Evolutionary conservation across 2,329 filamentous ascomycete genomes (phyloP).

Genomic region (Aspergillus melleus): DNA sequence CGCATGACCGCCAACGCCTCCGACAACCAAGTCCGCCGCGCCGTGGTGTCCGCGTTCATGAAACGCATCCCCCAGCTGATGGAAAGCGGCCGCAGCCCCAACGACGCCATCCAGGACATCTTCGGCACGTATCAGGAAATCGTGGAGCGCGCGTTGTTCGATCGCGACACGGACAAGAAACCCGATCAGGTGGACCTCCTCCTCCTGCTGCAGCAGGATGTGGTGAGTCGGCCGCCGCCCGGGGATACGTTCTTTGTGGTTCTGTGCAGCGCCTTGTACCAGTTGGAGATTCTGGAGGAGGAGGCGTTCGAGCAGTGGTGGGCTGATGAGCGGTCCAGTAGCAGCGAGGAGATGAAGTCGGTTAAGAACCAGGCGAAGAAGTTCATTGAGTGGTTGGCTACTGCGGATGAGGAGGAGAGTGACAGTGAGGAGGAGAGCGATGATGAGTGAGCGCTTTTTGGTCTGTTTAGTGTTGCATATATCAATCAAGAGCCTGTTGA

Average conservation of each 20-base stretch:
- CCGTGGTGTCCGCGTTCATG: slow-evolving; percentile 81
- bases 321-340: slow-evolving; percentile 69
- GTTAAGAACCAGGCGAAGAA: slow-evolving; percentile 73
- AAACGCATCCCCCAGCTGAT: slow-evolving; percentile 74
- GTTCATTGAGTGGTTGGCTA: slow-evolving; percentile 81
- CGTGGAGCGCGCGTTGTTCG: slow-evolving; percentile 60
- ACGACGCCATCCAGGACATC: slow-evolving; percentile 64
- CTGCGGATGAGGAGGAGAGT: slow-evolving; percentile 70
- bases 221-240: slow-evolving; percentile 64
- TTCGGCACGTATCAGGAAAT: slow-evolving; percentile 65
- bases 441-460: background rate
- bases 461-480: background rate
- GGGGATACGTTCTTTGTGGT: slow-evolving; percentile 71
- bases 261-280: slow-evolving; percentile 80
- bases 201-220: slow-evolving; percentile 76
- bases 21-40: slow-evolving; percentile 81
- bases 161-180: slow-evolving; percentile 53
- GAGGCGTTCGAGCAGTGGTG: slow-evolving; percentile 90
- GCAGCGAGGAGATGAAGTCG: slow-evolving; percentile 66
- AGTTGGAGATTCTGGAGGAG: slow-evolving; percentile 81
- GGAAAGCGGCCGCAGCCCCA: slow-evolving; percentile 57
- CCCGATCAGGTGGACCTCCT: slow-evolving; percentile 83
- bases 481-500: background rate
- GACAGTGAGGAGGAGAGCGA: slow-evolving; percentile 35
- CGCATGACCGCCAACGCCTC: slow-evolving; percentile 88